Evolutionary conservation across 2,329 filamentous ascomycete species (phyloP), one percentile per base, ranked within the genome.

Genomic region (Zarea fungicola): DNA sequence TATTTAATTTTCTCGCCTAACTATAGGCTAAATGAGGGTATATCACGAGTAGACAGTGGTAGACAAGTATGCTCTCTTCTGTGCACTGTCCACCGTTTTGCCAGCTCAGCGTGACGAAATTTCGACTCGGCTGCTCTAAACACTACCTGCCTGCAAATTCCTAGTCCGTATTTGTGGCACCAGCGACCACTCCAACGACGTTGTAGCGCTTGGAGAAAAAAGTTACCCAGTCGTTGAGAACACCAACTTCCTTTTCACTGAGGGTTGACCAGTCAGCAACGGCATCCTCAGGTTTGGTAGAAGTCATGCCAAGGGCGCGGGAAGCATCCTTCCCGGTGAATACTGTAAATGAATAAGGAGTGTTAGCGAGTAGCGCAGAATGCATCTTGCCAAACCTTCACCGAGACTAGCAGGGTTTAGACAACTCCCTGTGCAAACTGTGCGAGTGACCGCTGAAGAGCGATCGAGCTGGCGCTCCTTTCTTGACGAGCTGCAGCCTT

Each of bases 151-250:
- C 31, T 28, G 13, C 48, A 25, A 42, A 21, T 35, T 60, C 26
- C 51, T 60, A 71, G 48, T 74, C 76, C 60, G 71, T 68, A 60
- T 84, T 84, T 23, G 76, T 81, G 23, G 80, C 80, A 29, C 78
- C 80, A 52, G 76, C 70, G 14, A 87, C 80, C 49, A 75, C 65
- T 13, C 89, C 89, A 40, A 95, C 83, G 44, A 97, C 80, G 60
- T 96, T 97, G 72, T 99, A 99, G 50, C 93, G 79, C 74, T 97
- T 99, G 57, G 86, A 89, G 70, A 99, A 99, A 71, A 95, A 99
- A 2, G 87, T 95, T 55, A 85, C 82, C 93, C 93, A 99, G 66
- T 99, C 93, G 47, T 92, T 79, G 53, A 99, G 72, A 3, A 87
- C 84, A 22, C 80, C 81, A 73, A 93, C 89, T 66, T 96, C 84